These are phyloP conservation scores for Fusarium sp. DNA, from an alignment of 2,329 filamentous ascomycete species.

Conservation along the genomic window DNA sequence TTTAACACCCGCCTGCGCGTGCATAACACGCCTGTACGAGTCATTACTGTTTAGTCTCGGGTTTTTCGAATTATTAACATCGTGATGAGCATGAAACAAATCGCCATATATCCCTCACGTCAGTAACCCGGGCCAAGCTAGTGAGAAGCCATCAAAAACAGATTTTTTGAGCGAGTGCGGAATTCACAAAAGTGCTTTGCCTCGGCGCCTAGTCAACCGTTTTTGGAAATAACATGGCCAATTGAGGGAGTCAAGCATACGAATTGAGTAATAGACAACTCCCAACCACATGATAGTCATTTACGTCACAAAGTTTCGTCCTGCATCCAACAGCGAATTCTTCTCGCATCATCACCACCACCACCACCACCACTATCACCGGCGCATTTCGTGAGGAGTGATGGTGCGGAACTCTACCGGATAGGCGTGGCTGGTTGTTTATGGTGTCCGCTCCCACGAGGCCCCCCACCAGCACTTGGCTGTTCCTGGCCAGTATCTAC, in stretches of 20 bases:
- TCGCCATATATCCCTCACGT: constrained; percentile 30
- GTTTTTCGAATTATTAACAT: constrained; percentile 40
- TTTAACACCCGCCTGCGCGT: constrained; percentile 11
- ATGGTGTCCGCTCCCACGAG: constrained; percentile 43
- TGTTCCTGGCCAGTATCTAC: constrained; percentile 12
- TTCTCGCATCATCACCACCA: constrained; percentile 31
- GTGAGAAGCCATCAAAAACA: constrained; percentile 36
- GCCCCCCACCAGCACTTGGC: constrained; percentile 43
- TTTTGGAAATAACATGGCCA: constrained; percentile 32
- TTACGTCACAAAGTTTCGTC: constrained; percentile 41
- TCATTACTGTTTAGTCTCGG: constrained; percentile 46
- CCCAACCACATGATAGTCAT: constrained; percentile 38
- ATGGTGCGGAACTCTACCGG: constrained; percentile 45
- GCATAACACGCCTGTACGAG: constrained; percentile 40
- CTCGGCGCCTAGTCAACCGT: constrained; percentile 22
- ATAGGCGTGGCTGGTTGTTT: constrained; percentile 36
- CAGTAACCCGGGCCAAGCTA: constrained; percentile 25
- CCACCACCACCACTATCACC: constrained; percentile 10
- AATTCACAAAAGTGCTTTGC: constrained; percentile 37
- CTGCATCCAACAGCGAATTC: constrained; percentile 27
- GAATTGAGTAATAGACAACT: constrained; percentile 27
- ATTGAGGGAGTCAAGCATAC: constrained; percentile 34
- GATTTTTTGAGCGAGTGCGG: constrained; percentile 18
- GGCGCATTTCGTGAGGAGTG: constrained; percentile 15
- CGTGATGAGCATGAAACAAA: constrained; percentile 22